A percentile compares a stretch with the other conserved stretches of the same genome.
Evolutionary conservation across 1,139 yeast species (phyloP).

Genomic region (Yamadazyma atmosphaerica): DNA sequence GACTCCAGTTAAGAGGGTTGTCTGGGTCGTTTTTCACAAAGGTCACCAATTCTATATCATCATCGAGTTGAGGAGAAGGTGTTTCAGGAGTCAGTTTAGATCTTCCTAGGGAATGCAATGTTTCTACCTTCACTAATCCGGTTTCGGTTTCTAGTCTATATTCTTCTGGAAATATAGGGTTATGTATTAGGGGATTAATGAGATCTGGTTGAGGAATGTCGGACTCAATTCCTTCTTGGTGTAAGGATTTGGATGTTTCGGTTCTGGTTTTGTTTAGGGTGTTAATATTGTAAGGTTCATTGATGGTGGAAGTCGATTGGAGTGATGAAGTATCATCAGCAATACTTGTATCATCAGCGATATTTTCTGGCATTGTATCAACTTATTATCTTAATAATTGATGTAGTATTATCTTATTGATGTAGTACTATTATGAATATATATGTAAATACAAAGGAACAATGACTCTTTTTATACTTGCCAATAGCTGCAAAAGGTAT

Average conservation of each 20-base stretch:
- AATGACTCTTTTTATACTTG: too few species aligned
- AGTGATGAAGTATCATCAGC: constrained; percentile 46
- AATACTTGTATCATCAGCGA: constrained; percentile 16
- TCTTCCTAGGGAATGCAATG: constrained; percentile 70
- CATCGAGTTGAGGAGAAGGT: too few species aligned
- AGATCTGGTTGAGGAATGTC: constrained; percentile 55
- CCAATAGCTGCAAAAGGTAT: too few species aligned
- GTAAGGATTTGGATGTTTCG: constrained; percentile 70
- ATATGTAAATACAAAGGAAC: too few species aligned
- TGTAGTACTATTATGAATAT: too few species aligned
- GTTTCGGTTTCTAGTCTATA: constrained; percentile 83
- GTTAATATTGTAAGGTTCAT: constrained; percentile 5
- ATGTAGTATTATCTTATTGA: too few species aligned
- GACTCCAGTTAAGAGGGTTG: constrained; percentile 84
- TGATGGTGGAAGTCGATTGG: constrained; percentile 12
- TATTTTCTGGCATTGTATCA: constrained; percentile 2
- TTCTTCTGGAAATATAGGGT: constrained; percentile 87
- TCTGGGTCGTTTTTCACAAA: constrained; percentile 75
- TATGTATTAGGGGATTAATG: constrained; percentile 60
- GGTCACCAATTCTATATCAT: constrained; percentile 79
- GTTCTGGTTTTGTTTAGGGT: constrained; percentile 48
- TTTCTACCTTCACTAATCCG: constrained; percentile 78
- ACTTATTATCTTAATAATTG: too few species aligned
- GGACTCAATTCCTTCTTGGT: constrained; percentile 58
- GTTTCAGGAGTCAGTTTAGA: constrained; percentile 48